Evolutionary conservation across 2,329 filamentous ascomycete genomes (phyloP), one percentile per base, ranked within the genome.

Genomic region (Sclerotinia spermophila): DNA sequence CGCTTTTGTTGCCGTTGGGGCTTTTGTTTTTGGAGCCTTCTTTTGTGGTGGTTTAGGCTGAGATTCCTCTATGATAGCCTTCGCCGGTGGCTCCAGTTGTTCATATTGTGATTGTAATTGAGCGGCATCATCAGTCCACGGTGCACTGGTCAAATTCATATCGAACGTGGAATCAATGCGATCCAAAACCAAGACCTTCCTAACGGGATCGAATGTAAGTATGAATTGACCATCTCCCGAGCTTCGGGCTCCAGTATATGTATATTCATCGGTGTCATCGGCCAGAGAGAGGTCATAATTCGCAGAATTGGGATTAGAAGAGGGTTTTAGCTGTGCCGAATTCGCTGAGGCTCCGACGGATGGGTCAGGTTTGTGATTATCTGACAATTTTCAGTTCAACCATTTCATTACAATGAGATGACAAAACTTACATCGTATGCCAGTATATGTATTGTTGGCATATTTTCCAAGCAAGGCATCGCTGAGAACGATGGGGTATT

Each of bases 111-210:
- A 85, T 62, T 87, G 85, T 55, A 96, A 83, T 76, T 86, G 87
- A 42, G 87, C 86, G 68, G 85, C 81, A 74, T 92, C 87, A 68
- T 84, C 82, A 76, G 90, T 90, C 74, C 85, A 86, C 3, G 91
- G 92, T 21, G 89, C 89, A 69, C 86, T 88, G 67, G 87, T 89
- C 68, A 97, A 82, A 80, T 97, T 97, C 90, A 97, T 94, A 77
- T 93, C 90, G 81, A 97, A 91, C 53, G 90, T 89, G n/a, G 90
- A 91, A 78, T 93, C 88, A 69, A 97, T 84, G 67, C 89, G 89
- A 82, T 97, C 93, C 69, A 97, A 85, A 40, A 96, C 89, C 75
- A 96, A 96, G 70, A 86, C 90, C 77, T 95, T 89, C 67, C 88
- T 89, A 27, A 85, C 83, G 13, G 90, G 85, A 80, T 97, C 92